phyloP scores from a whole-genome alignment of 2,329 filamentous ascomycete genomes.

The Teratosphaeriaceae sp. region DNA sequence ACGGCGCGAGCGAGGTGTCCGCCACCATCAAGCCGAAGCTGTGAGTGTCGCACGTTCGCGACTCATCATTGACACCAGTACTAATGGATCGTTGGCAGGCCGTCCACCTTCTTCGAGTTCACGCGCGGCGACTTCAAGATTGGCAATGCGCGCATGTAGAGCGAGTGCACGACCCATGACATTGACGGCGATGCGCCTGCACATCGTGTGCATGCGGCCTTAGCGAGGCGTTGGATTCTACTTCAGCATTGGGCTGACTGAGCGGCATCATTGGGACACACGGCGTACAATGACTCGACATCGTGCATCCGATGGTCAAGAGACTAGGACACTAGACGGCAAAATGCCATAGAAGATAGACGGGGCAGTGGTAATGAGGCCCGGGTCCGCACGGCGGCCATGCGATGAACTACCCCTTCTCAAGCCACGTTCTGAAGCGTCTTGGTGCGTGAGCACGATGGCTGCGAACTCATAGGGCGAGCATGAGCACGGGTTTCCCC shows the following conservation, averaged over 20 bases:
- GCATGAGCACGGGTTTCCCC: too few relatives aligned
- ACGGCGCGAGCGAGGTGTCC: constrained; percentile 6
- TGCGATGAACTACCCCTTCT: too few relatives aligned
- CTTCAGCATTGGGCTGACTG: not conserved
- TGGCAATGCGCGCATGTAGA: constrained; percentile 10
- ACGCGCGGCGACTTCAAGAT: constrained; percentile 13
- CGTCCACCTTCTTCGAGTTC: constrained; percentile 17
- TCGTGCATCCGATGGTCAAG: too few relatives aligned
- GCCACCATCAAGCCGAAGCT: constrained; percentile 10
- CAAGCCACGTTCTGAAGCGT: too few relatives aligned
- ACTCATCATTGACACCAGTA: not conserved
- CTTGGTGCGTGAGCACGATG: too few relatives aligned
- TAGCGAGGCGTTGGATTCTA: not conserved
- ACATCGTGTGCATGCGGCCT: not conserved
- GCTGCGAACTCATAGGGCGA: too few relatives aligned
- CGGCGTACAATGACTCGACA: too few relatives aligned
- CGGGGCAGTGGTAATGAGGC: not conserved
- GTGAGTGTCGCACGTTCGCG: constrained; percentile 4
- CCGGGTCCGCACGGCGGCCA: too few relatives aligned
- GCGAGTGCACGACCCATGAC: not conserved
- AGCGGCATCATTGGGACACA: too few relatives aligned
- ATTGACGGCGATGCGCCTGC: not conserved
- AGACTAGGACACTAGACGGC: not conserved
- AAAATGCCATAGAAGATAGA: not conserved
- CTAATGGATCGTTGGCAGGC: constrained; percentile 3